Evolutionary conservation across 345 rosid genomes (phyloP).

Genomic region (Eucalyptus shirleyi): DNA sequence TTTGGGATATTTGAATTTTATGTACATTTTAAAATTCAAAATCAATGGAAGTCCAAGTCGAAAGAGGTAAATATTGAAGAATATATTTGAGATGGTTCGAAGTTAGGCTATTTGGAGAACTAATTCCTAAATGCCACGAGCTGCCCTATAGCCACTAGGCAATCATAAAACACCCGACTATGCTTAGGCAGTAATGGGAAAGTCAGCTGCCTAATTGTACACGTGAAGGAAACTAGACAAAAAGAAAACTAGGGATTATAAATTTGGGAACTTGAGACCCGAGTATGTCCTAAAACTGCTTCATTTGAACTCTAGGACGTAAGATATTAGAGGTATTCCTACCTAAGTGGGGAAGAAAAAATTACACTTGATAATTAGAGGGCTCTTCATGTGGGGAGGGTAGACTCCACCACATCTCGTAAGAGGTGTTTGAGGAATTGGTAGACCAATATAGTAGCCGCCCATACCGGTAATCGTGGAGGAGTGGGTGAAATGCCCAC

Average conservation of each 20-base stretch:
- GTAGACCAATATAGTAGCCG: too few species aligned
- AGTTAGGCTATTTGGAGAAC: background rate
- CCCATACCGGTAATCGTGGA: too few species aligned
- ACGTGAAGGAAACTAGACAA: background rate
- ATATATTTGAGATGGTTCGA: background rate
- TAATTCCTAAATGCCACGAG: background rate
- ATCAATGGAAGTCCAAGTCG: background rate
- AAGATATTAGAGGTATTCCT: too few species aligned
- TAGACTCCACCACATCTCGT: too few species aligned
- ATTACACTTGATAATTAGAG: too few species aligned
- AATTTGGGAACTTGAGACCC: background rate
- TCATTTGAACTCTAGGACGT: too few species aligned
- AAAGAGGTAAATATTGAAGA: background rate
- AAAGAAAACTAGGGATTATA: background rate
- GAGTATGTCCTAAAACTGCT: too few species aligned
- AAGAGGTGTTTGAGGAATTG: too few species aligned
- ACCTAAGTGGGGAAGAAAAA: too few species aligned
- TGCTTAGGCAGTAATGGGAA: background rate
- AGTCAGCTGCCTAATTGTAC: background rate
- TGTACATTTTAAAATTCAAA: background rate
- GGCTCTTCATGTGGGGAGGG: too few species aligned
- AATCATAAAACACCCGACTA: background rate
- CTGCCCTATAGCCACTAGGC: background rate
- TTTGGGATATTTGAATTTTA: background rate
- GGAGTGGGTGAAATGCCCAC: too few species aligned